Percentiles rank a stretch among this genome's conserved stretches.
These are phyloP conservation scores for Candida berthetii DNA, from an alignment of 805 yeast genomes.

Conservation along the genomic window DNA sequence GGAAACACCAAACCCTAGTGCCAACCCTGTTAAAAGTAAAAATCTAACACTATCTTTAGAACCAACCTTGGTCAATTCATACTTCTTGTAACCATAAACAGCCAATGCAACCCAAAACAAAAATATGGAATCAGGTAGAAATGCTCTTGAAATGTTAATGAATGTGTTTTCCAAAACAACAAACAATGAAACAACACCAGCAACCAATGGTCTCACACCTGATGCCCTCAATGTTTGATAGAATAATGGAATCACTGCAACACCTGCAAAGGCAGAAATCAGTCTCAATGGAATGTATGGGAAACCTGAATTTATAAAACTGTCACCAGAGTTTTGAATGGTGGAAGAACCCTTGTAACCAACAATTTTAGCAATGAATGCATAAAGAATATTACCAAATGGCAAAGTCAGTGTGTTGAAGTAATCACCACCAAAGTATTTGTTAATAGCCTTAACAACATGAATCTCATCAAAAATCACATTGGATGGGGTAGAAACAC, in stretches of 20 bases:
- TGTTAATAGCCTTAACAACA: conserved; percentile 30
- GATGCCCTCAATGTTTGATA: conserved; percentile 50
- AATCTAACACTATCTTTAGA: conserved; percentile 45
- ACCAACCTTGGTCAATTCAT: conserved; percentile 40
- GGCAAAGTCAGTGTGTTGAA: conserved; percentile 76
- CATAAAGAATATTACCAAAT: conserved; percentile 52
- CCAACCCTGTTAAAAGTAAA: conserved; percentile 40
- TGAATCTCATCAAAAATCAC: conserved; percentile 46
- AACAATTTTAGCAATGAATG: conserved; percentile 42
- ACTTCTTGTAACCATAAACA: conserved; percentile 43
- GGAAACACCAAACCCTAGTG: conserved; percentile 50
- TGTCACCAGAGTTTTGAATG: conserved; percentile 10
- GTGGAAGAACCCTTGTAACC: conserved; percentile 40
- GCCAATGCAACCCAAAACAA: conserved; percentile 41
- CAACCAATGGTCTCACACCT: conserved; percentile 44
- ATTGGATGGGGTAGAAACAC: conserved; percentile 27
- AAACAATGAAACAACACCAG: conserved; percentile 44
- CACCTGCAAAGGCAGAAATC: conserved; percentile 50
- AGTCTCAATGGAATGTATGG: conserved; percentile 53
- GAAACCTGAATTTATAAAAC: conserved; percentile 17
- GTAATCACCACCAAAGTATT: conserved; percentile 50
- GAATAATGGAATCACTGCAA: conserved; percentile 42
- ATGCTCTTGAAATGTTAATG: conserved; percentile 52
- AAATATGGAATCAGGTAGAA: conserved; percentile 38
- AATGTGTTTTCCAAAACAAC: conserved; percentile 60